Conservation (phyloP, 2,329 filamentous ascomycete species). For the Verticillium nubilum region DNA sequence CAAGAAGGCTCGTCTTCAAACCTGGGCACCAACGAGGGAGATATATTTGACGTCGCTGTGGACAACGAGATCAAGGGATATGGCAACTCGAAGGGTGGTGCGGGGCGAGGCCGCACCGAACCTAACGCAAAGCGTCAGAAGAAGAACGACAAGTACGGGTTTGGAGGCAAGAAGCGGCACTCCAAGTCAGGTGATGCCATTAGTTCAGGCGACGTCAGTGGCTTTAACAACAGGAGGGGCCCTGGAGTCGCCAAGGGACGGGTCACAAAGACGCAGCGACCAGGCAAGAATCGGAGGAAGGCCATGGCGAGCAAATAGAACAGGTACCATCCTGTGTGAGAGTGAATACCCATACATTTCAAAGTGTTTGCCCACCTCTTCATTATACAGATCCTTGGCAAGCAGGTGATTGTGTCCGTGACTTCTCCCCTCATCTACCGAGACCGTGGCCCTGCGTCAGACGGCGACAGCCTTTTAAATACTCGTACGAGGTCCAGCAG, state of each 20-base stretch:
- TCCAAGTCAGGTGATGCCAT: slow-evolving; percentile 84
- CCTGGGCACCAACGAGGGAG: slow-evolving; percentile 67
- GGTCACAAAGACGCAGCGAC: slow-evolving; percentile 33
- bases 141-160: slow-evolving; percentile 93
- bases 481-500: no score
- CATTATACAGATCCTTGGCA: background rate
- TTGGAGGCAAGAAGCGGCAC: slow-evolving; percentile 91
- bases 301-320: slow-evolving; percentile 30
- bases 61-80: slow-evolving; percentile 58
- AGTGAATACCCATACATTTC: background rate
- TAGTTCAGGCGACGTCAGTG: slow-evolving; percentile 74
- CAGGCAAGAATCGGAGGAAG: slow-evolving; percentile 49
- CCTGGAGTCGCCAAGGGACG: slow-evolving; percentile 47
- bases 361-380: background rate
- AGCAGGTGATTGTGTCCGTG: background rate
- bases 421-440: no score
- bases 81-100: slow-evolving; percentile 34
- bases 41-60: slow-evolving; percentile 87
- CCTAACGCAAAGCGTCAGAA: slow-evolving; percentile 75
- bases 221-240: slow-evolving; percentile 82
- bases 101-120: slow-evolving; percentile 26
- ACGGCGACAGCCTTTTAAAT: no score
- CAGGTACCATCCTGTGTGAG: slow-evolving; percentile 9
- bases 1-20: slow-evolving; percentile 61
- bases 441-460: no score